Evolutionary conservation across 78 protist genomes (phyloP), one percentile per base, ranked within the genome.

Genomic region (Dictyostelium purpureum): DNA sequence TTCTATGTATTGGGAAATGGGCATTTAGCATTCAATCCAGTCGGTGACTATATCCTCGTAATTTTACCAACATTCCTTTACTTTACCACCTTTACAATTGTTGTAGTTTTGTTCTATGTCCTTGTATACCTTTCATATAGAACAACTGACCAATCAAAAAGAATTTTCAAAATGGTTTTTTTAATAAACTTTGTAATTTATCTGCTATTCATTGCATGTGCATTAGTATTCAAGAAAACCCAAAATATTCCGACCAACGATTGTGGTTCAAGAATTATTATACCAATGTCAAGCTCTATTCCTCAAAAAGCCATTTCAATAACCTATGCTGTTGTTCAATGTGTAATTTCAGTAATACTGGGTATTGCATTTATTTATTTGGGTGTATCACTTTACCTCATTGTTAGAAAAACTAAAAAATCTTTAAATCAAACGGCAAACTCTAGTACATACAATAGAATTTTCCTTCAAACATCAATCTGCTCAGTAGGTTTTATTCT

Each of bases 81-180:
- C 42, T 77, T 79, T 65, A 47, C 88, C 12, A 14, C 74, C 2
- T 66, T 79, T n/a, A 79, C 88, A 2, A 47, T 79, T 40, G 47
- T 79, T 40, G n/a, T 79, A 16, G 77, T 66, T 16, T n/a, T 66
- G 9, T 66, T 49, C 49, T 66, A 47, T 33, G 47, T 69, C 21
- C n/a, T 69, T 42, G 71, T 63, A 33, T 63, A 33, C 35, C 35
- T 63, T 12, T 38, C 33, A 3, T 33, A 28, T 33, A 63, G 33
- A 37, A 51, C 76, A 2, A 28, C 35, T 21, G 40, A 40, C 16
- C 18, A 31, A 35, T 69, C 77, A 24, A 75, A n/a, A 51, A 38
- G 49, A 38, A n/a, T 70, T 40, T 35, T 24, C 2, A 37, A 12
- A 19, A 24, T 52, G 21, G 38, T 75, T 18, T 37, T 75, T 2